Evolutionary conservation across 371 early-diverging fungal genomes (phyloP), one percentile per base, ranked within the genome.

Genomic region (Funneliformis caledonium): DNA sequence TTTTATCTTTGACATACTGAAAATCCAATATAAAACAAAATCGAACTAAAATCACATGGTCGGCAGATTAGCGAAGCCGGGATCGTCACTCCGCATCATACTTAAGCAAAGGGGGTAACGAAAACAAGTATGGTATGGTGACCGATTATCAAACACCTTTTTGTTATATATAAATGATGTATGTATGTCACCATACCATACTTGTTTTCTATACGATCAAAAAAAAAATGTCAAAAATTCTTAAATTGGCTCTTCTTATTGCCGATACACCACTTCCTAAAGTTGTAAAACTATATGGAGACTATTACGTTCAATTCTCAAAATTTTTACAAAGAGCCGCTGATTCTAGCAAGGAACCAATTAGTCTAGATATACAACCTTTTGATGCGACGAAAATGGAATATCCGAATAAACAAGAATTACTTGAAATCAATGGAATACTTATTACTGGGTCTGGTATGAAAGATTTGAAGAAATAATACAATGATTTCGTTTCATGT

Each of bases 371-470:
- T 7, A 77, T 87, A 85, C 76, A 85, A 11, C 64, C 61, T 26
- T 90, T 86, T 77, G 88, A 89, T 72, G 87, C 86, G 7, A 85
- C 82, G 22, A 82, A 83, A 42, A 85, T 86, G 82, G 85, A 82
- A 47, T 87, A 87, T 72, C 89, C 90, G 0, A 80, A 81, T 16
- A 61, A 50, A 33, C 22, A 62, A 12, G 82, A 82, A 60, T 33
- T 69, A 37, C 10, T 65, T 8, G 45, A 72, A 43, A 70, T 45
- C 42, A 64, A 82, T 56, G 78, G 69, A 12, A 43, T 82, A 6
- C n/a, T 82, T 16, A 82, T 82, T 62, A 70, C 82, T 9, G 82
- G 82, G 22, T 82, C 82, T n/a, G 78, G 82, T 82, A 78, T 26
- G 11, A 48, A n/a, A 12, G 5, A 26, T 26, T 26, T 26, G 26